Base-by-base conservation (phyloP, 768 basidiomycete genomes). In the Chalciporus sphaerocephalus region DNA sequence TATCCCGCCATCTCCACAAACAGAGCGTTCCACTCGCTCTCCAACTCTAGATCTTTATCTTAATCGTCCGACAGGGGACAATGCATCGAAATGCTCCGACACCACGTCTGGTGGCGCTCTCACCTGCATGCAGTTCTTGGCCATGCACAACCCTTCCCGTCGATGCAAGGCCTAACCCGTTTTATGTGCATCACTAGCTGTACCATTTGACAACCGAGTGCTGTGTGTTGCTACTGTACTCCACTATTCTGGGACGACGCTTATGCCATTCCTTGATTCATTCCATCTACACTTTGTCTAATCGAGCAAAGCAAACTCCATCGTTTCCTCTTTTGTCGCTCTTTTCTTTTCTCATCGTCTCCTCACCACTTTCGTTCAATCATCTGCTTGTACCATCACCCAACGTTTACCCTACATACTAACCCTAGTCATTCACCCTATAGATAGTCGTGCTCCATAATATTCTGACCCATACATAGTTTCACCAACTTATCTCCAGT, bases 121-220 rank as follows among this genome's bases (percentile, higher is more conserved):
- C 59, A 74, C 75, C 0, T 79, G 76, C 56, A 65, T 78, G 50
- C 69, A 66, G 38, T 75, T 78, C 55, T 71, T 81, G 51, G 66
- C 74, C 30, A 53, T 76, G 30, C 74, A 70, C 48, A 72, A 68
- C 47, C 39, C 65, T 46, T 44, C 37, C 57, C 41, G 54, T 52
- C 41, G 42, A 34, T 50, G 43, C 33, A 41, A 24, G 16, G 46
- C 46, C 18, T 65, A 48, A 55, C 23, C n/a, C 36, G 13, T 34
- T 24, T 37, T 35, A 33, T 44, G 33, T 42, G 30, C 25, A 25
- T 44, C 11, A 12, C 28, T 47, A 32, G 32, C 20, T 45, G 48
- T 54, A 60, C 42, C 35, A 22, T 46, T 22, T 30, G 37, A 38
- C 24, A 24, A 18, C 24, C 36, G 21, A 39, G 39, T 33, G 37